Base-by-base conservation (phyloP, 2,329 filamentous ascomycete genomes). In the Neurospora sp. region DNA sequence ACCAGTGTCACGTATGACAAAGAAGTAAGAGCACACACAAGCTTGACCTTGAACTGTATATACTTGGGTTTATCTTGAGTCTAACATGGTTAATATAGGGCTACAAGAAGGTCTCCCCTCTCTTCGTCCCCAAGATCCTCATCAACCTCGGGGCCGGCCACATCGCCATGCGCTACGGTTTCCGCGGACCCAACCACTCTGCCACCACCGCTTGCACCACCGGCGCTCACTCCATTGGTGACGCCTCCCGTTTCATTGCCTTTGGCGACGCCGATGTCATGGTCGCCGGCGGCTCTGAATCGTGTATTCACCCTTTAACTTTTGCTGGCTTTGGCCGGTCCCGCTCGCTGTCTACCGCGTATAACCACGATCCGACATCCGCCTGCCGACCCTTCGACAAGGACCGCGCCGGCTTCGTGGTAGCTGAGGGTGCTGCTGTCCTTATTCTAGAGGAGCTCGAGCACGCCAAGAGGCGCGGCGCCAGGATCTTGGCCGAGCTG, bases 101-200 rank as follows among this genome's bases (percentile, higher is more conserved):
- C 73, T 97, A 97, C 79, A 93, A 88, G 75, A 97, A 96, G 77
- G 92, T 98, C 2, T 97, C 94, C 40, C 96, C 96, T 1, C 82
- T 97, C 3, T 98, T 99, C 77, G 93, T 98, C 8, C 96, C 96
- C 7, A 91, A 93, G 75, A 89, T 98, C 8, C 85, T 99, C 67
- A 97, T 97, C 81, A 99, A 99, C 78, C 87, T 99, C 74, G 96
- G 93, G 0, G 96, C 96, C 10, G 96, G 96, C 0, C 95, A 98
- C 78, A 89, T 98, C 43, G 95, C 95, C 36, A 98, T 99, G 90
- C 91, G 89, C 75, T 90, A 96, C 81, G 92, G 93, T 19, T 91
- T 99, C 77, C 83, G 92, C 79, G 96, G 96, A 0, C 96, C 96
- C 4, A 97, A 97, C 77, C 96, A 97, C 80, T 89, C 95, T 1